Evolutionary conservation across 2,329 filamentous ascomycete genomes (phyloP).

Genomic region (Cercospora canescens): DNA sequence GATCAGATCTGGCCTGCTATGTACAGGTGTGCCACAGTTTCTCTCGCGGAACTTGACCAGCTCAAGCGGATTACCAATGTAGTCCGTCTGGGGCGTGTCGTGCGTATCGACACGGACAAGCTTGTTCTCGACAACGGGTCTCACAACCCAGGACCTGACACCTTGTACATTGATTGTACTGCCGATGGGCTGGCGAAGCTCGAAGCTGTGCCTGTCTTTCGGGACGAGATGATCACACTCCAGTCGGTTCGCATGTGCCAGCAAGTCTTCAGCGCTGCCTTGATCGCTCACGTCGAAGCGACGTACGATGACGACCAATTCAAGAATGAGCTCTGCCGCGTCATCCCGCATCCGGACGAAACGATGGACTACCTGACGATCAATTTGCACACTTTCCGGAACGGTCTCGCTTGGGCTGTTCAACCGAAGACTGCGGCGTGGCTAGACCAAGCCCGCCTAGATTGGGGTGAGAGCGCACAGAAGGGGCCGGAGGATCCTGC

Average conservation of each 20-base stretch:
- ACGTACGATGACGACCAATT: slow-evolving; percentile 10
- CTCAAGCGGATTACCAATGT: slow-evolving; percentile 17
- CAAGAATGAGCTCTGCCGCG: slow-evolving; percentile 20
- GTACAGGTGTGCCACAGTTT: slow-evolving; percentile 23
- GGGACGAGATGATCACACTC: slow-evolving; percentile 19
- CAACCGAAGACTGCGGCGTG: slow-evolving; percentile 16
- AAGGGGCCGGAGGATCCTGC: neutral
- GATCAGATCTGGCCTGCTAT: slow-evolving; percentile 17
- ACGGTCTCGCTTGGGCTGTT: slow-evolving; percentile 13
- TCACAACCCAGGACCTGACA: slow-evolving; percentile 6
- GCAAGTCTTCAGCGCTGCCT: slow-evolving; percentile 25
- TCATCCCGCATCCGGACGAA: slow-evolving; percentile 21
- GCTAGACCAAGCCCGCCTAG: slow-evolving; percentile 14
- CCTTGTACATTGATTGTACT: slow-evolving; percentile 25
- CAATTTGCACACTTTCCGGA: slow-evolving; percentile 10
- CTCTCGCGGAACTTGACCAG: slow-evolving; percentile 19
- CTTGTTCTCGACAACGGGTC: slow-evolving; percentile 15
- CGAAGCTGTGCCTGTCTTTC: slow-evolving; percentile 18
- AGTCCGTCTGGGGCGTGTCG: slow-evolving; percentile 19
- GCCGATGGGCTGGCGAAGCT: slow-evolving; percentile 20
- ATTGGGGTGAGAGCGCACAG: slow-evolving; percentile 6
- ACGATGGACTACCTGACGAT: slow-evolving; percentile 12
- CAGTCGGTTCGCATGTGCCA: slow-evolving; percentile 25
- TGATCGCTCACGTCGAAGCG: slow-evolving; percentile 25
- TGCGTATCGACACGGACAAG: slow-evolving; percentile 6